These are phyloP conservation scores for Komagataella populi DNA, from an alignment of 805 yeast species.

Conservation along the genomic window DNA sequence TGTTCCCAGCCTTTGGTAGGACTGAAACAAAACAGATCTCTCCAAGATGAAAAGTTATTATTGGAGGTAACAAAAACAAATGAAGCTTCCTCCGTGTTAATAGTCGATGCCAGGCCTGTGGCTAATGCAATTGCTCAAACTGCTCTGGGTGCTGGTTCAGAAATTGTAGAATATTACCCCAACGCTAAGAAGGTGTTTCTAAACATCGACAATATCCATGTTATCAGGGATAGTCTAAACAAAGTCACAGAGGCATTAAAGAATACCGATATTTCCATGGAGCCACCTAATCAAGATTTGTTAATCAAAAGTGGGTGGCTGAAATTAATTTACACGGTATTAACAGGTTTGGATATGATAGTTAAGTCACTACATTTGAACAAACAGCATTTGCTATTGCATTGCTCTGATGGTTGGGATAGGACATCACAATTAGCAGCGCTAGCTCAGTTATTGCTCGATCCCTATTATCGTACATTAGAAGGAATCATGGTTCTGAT, in stretches of 20 bases:
- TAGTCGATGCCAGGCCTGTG: constrained; percentile 85
- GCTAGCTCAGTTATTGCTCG: constrained; percentile 72
- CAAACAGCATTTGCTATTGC: constrained; percentile 72
- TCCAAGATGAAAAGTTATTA: constrained; percentile 82
- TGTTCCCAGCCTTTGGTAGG: constrained; percentile 94
- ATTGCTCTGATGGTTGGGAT: constrained; percentile 99
- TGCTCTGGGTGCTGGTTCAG: constrained; percentile 97
- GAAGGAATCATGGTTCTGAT: constrained; percentile 78
- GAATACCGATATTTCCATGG: constrained; percentile 49
- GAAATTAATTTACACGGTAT: constrained; percentile 48
- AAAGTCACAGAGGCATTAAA: constrained; percentile 48
- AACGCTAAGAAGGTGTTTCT: constrained; percentile 60
- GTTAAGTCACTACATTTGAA: constrained; percentile 74
- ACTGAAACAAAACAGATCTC: constrained; percentile 69
- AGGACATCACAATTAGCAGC: constrained; percentile 85
- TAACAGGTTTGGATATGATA: constrained; percentile 66
- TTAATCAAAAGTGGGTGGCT: constrained; percentile 70
- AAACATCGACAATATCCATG: constrained; percentile 92
- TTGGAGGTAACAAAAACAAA: constrained; percentile 52
- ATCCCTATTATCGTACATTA: constrained; percentile 78
- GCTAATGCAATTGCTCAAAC: constrained; percentile 95
- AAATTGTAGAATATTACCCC: constrained; percentile 76
- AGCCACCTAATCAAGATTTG: constrained; percentile 33
- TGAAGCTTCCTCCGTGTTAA: constrained; percentile 18
- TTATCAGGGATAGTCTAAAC: constrained; percentile 74